phyloP scores from a whole-genome alignment of 2,329 filamentous ascomycete genomes.

The Neoscytalidium dimidiatum region DNA sequence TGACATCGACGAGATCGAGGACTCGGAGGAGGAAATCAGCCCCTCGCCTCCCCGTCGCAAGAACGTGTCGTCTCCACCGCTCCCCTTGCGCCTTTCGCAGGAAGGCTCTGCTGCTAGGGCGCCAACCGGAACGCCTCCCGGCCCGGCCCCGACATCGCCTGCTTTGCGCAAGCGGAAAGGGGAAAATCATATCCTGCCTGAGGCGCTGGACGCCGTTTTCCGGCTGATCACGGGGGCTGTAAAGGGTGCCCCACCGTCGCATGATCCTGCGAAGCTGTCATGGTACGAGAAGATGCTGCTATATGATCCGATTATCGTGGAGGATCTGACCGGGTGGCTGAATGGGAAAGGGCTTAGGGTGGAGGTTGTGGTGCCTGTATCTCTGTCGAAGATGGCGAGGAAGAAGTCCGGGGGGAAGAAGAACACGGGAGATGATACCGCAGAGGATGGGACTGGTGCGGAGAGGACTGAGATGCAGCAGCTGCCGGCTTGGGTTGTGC shows the following conservation, averaged over 20 bases:
- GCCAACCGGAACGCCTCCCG: neutral
- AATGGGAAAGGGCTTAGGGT: constrained; percentile 56
- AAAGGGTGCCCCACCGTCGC: constrained; percentile 44
- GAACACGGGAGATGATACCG: constrained; percentile 52
- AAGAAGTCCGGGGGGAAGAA: neutral
- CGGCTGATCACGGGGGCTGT: constrained; percentile 52
- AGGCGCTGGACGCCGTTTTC: constrained; percentile 36
- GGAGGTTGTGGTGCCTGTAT: constrained; percentile 53
- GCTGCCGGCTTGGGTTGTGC: constrained; percentile 59
- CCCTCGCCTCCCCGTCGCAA: constrained; percentile 37
- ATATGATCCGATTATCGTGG: constrained; percentile 86
- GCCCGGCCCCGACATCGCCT: neutral
- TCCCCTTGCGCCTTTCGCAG: constrained; percentile 23
- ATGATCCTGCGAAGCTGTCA: constrained; percentile 50
- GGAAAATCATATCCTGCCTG: neutral
- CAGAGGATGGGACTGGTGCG: constrained; percentile 42
- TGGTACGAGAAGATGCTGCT: constrained; percentile 95
- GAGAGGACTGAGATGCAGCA: constrained; percentile 34
- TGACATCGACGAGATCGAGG: constrained; percentile 41
- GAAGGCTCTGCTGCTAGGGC: neutral
- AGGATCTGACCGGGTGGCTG: constrained; percentile 82
- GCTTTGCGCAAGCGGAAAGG: neutral
- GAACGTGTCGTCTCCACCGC: constrained; percentile 13
- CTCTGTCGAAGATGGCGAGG: neutral
- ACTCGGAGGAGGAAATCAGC: constrained; percentile 37